These are phyloP conservation scores for Neopestalotiopsis rosae DNA, from an alignment of 2,329 filamentous ascomycete genomes.

Conservation along the genomic window DNA sequence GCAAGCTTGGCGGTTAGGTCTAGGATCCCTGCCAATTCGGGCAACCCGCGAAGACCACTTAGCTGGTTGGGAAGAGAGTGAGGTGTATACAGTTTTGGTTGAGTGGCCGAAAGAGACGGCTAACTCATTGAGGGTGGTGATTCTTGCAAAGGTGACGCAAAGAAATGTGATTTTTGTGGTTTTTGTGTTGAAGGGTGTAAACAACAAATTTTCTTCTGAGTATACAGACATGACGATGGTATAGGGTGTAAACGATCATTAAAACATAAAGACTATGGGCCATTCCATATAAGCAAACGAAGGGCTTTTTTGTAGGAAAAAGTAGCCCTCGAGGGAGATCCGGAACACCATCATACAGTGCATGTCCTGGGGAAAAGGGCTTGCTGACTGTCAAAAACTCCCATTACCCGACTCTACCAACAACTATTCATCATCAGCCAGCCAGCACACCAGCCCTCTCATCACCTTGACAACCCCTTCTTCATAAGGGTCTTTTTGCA, in stretches of 20 bases:
- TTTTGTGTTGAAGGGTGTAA: constrained; percentile 18
- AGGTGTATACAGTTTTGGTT: not conserved
- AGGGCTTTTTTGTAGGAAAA: not conserved
- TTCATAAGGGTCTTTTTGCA: not conserved
- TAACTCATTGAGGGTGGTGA: not conserved
- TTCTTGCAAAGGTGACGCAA: not conserved
- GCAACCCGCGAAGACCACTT: not conserved
- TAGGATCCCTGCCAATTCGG: not conserved
- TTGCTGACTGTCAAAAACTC: constrained; percentile 8
- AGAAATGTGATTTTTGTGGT: constrained; percentile 21
- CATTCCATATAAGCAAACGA: not conserved
- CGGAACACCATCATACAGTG: constrained; percentile 6
- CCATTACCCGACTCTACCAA: not conserved
- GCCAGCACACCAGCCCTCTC: not conserved
- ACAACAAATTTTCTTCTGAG: constrained; percentile 19
- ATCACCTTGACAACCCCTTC: not conserved
- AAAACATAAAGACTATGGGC: not conserved
- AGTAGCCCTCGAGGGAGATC: not conserved
- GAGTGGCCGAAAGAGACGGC: not conserved
- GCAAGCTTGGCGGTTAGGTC: constrained; percentile 7
- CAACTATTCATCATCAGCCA: not conserved
- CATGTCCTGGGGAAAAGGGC: not conserved
- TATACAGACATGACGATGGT: constrained; percentile 22
- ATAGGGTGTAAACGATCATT: constrained; percentile 9
- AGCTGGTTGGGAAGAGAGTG: too few relatives aligned